phyloP scores from a whole-genome alignment of 2,329 filamentous ascomycete species.

The Fusarium mexicanum region DNA sequence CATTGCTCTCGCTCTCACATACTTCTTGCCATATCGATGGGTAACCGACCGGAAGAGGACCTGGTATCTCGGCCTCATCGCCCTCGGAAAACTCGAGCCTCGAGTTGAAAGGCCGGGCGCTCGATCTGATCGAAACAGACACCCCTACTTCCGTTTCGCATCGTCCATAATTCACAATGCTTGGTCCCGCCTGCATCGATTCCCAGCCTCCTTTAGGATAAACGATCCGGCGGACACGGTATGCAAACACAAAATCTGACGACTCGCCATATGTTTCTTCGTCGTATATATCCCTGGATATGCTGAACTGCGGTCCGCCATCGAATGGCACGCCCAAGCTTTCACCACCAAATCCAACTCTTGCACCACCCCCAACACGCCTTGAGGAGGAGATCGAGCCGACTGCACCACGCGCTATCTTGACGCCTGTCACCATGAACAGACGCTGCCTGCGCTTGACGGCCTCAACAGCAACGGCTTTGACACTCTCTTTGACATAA shows the following conservation, averaged over 20 bases:
- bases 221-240: not conserved
- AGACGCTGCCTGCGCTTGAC: not conserved
- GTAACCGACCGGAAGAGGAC: not conserved
- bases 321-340: not conserved
- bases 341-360: not conserved
- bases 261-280: not conserved
- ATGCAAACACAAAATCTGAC: not conserved
- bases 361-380: not conserved
- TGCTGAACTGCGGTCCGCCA: not conserved
- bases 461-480: not conserved
- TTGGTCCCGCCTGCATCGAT: not conserved
- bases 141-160: not conserved
- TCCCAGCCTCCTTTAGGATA: not conserved
- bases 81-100: not conserved
- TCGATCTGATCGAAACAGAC: not conserved
- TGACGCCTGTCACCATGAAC: not conserved
- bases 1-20: not conserved
- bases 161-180: not conserved
- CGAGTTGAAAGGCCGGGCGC: not conserved
- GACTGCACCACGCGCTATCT: not conserved
- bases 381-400: not conserved
- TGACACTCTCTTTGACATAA: not conserved
- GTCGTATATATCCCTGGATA: not conserved
- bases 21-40: not conserved
- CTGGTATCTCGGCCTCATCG: not conserved